These are phyloP conservation scores for Eucalyptus regnans DNA, from an alignment of 345 rosid genomes.

Conservation along the genomic window DNA sequence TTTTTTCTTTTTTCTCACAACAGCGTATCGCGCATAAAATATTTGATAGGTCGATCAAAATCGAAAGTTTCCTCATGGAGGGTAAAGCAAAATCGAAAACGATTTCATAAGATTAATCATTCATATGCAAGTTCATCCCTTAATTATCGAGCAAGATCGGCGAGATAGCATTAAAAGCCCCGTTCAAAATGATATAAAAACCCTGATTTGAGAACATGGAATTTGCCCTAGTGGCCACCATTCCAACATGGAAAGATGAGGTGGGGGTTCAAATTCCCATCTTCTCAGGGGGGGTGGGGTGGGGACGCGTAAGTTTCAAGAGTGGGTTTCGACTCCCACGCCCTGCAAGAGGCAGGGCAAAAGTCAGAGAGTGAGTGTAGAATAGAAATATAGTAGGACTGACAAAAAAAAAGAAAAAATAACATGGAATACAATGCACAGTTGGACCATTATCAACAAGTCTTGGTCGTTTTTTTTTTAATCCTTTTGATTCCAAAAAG, in stretches of 20 bases:
- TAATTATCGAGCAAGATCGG: not conserved
- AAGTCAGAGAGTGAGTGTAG: too few species aligned
- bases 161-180: not conserved
- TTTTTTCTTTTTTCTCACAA: not conserved
- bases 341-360: too few species aligned
- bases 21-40: rapidly evolving
- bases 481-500: not conserved
- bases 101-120: not conserved
- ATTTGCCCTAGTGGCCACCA: not conserved
- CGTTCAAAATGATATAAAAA: not conserved
- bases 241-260: too few species aligned
- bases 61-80: rapidly evolving
- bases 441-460: not conserved
- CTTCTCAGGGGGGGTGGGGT: too few species aligned
- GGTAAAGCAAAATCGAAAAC: not conserved
- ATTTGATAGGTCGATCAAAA: not conserved
- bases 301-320: too few species aligned
- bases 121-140: not conserved
- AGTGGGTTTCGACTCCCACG: too few species aligned
- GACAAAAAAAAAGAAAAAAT: too few species aligned
- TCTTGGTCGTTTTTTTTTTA: not conserved
- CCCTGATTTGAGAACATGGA: not conserved
- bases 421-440: not conserved
- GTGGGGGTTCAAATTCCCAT: too few species aligned
- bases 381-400: too few species aligned